Base-by-base conservation (phyloP, 768 basidiomycete genomes). In the Clavulina sp. region DNA sequence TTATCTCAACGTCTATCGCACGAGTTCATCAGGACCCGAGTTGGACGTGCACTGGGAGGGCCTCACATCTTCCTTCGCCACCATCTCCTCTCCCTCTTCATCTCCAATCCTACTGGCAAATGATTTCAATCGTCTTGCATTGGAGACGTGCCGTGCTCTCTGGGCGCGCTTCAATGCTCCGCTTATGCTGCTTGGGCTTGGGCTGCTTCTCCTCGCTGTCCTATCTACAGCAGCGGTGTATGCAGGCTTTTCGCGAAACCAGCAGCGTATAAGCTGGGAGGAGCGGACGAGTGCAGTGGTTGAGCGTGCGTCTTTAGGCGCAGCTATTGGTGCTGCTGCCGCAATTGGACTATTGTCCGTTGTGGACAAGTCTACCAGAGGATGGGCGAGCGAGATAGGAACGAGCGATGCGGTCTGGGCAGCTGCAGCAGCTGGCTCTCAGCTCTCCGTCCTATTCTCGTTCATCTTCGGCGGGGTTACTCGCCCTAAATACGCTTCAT, bases 141-240 rank as follows among this genome's bases (percentile, higher is more conserved):
- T 91, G 31, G 66, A 71, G 1, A 73, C 73, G 2, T 92, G 92
- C 60, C 81, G 92, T 4, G 65, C 74, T 9, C 77, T 96, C 51
- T 99, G 95, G 95, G 93, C 95, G 1, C 86, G 87, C 60, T 97
- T 99, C 70, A 85, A 89, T 57, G 69, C 81, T 2, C 59, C 74
- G 1, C 69, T 85, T 13, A 96, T 97, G 73, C 64, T 68, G 3
- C 67, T 81, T 26, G 95, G 93, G 0, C 64, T 93, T 6, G 57
- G 63, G 0, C 64, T 86, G 24, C 70, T 92, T 28, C 69, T 67
- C 0, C 62, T n/a, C n/a, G n/a, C n/a, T n/a, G n/a, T n/a, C n/a
- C n/a, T n/a, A n/a, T n/a, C n/a, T n/a, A n/a, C n/a, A n/a, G n/a
- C n/a, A n/a, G n/a, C n/a, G n/a, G n/a, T n/a, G n/a, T n/a, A n/a